Evolutionary conservation across 495 filamentous ascomycete genomes (phyloP), one percentile per base, ranked within the genome.

Genomic region (Xylaria grammica): DNA sequence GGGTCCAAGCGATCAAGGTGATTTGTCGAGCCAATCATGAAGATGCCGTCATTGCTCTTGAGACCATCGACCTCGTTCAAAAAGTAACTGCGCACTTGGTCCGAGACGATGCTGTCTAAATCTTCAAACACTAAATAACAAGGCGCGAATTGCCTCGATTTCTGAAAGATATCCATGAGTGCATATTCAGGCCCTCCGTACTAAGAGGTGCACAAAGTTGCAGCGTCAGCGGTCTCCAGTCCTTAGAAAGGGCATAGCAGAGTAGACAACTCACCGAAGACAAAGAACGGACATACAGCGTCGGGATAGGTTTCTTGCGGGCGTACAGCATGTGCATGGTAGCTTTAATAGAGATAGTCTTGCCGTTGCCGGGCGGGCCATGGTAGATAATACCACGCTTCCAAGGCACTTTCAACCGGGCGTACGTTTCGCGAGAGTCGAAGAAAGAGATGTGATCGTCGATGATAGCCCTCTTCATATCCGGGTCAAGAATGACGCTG

Each of bases 21-120:
- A 67, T 90, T 90, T 13, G 88, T 89, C 60, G 77, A 85, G 7
- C 84, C 87, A 34, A 90, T 74, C 74, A 89, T 88, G 65, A 89
- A 78, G 61, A 90, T 87, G 38, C 87, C 87, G 69, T 89, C 83
- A 66, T 90, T 90, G 64, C 77, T 81, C 65, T 86, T 86, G 22
- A 91, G 75, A 0, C 89, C 89, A 65, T 91, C 89, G 3, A 90
- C 82, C 66, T 91, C 86, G 68, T 91, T 91, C 54, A 91, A 79
- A 69, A 91, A 91, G 74, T 88, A 91, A 60, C 79, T 84, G 13
- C 87, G 75, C 22, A 86, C 82, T 9, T 60, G 63, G 46, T 82
- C 78, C 27, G 76, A 78, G 19, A 87, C 87, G 26, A 91, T 75
- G 56, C 77, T 76, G 75, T 91, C 89, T 64, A 87, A 84, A n/a